phyloP scores from a whole-genome alignment of 129 eudicot genomes.

The Flaveria linearis region DNA sequence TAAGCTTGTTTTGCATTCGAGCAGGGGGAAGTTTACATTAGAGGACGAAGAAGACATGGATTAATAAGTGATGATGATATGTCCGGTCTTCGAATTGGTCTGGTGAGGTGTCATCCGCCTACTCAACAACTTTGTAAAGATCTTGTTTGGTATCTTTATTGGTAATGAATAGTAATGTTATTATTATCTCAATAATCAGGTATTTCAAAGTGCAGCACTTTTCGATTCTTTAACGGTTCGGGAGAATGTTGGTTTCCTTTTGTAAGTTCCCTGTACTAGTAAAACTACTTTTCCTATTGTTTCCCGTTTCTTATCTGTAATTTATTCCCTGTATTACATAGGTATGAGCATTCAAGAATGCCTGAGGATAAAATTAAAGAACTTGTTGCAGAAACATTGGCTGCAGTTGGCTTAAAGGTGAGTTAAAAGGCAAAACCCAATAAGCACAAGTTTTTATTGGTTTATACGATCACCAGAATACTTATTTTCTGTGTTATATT shows the following conservation, averaged over 20 bases:
- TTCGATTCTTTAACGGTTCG: conserved; percentile 84
- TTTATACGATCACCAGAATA: conserved; percentile 4
- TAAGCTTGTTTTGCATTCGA: conserved; percentile 25
- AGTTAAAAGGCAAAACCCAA: not conserved
- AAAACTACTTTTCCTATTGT: not conserved
- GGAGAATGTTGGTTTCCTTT: conserved; percentile 86
- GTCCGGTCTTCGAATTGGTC: conserved; percentile 79
- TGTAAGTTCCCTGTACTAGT: conserved; percentile 48
- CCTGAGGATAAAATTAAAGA: conserved; percentile 66
- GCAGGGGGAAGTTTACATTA: conserved; percentile 74
- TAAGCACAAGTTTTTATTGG: not conserved
- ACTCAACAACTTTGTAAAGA: not conserved
- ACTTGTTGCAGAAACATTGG: conserved; percentile 88
- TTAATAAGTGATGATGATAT: conserved; percentile 78
- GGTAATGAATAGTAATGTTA: not conserved
- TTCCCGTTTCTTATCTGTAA: not conserved
- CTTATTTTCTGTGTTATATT: conserved; percentile 1
- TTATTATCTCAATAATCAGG: conserved; percentile 36
- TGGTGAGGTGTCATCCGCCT: conserved; percentile 45
- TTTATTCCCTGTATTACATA: conserved; percentile 23
- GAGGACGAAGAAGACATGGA: conserved; percentile 65
- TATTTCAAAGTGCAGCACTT: conserved; percentile 82
- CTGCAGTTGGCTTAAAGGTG: conserved; percentile 96
- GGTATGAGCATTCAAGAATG: conserved; percentile 87
- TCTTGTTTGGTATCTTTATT: not conserved